A percentile compares a stretch with the other conserved stretches of the same genome.
These are phyloP conservation scores for Tylopilus orsonianus DNA, from an alignment of 1,284 basidiomycete species.

Conservation along the genomic window DNA sequence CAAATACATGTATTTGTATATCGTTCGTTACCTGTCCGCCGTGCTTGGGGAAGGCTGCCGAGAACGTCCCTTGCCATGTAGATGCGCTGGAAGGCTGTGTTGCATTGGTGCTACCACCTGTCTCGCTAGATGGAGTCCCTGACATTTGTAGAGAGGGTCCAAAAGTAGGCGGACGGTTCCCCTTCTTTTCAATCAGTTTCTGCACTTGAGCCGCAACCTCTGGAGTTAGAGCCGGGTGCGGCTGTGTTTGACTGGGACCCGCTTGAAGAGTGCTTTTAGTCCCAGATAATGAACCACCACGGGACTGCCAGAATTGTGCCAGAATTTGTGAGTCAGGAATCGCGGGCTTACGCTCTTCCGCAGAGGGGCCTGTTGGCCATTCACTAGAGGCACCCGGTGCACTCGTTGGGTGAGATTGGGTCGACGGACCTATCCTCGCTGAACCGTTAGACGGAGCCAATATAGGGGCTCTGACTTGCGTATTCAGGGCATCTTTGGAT, in stretches of 20 bases:
- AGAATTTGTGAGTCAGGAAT: conserved; percentile 24
- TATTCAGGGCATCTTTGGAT: conserved; percentile 13
- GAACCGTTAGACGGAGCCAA: conserved; percentile 5
- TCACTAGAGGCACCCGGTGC: conserved; percentile 7
- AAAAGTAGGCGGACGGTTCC: conserved; percentile 14
- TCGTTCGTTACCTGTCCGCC: conserved; percentile 43
- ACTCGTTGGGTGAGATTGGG: conserved; percentile 13
- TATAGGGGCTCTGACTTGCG: conserved; percentile 5
- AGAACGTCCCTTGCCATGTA: conserved; percentile 53
- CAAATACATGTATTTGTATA: conserved; percentile 44
- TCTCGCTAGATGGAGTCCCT: conserved; percentile 13
- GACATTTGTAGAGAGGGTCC: conserved; percentile 13
- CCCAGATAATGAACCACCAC: conserved; percentile 16
- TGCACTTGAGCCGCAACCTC: conserved; percentile 48
- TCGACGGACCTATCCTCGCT: conserved; percentile 10
- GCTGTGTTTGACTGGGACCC: conserved; percentile 15
- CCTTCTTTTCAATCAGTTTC: conserved; percentile 47
- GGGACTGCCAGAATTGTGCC: conserved; percentile 31
- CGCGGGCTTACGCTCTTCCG: conserved; percentile 26
- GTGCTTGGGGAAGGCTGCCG: conserved; percentile 46
- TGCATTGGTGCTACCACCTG: conserved; percentile 1
- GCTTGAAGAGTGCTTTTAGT: conserved; percentile 1
- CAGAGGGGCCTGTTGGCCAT: neutral
- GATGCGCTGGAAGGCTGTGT: conserved; percentile 4
- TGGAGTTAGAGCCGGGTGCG: conserved; percentile 12